A percentile compares a stretch with the other conserved stretches of the same genome.
These are phyloP conservation scores for Phytophthora boehmeriae DNA, from an alignment of 352 stramenopile species.

Conservation along the genomic window DNA sequence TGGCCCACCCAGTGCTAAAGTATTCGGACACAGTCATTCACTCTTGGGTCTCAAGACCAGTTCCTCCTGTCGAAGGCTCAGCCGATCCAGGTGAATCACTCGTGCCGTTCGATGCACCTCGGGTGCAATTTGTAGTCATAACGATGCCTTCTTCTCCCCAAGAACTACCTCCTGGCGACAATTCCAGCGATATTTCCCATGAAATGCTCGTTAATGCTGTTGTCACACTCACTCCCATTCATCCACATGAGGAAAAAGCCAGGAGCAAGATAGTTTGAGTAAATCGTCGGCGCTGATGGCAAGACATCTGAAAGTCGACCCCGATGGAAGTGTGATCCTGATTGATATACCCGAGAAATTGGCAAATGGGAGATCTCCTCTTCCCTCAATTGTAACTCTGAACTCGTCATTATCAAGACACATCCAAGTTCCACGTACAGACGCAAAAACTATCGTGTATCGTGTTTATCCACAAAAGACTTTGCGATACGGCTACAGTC, in stretches of 20 bases:
- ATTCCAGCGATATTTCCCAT: conserved; percentile 14
- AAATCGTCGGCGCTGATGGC: conserved; percentile 26
- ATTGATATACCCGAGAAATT: conserved; percentile 40
- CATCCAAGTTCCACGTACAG: conserved; percentile 27
- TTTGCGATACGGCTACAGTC: conserved; percentile 59
- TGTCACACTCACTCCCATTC: conserved; percentile 47
- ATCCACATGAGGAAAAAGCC: conserved; percentile 10
- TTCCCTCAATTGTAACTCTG: conserved; percentile 41
- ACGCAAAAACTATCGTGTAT: conserved; percentile 38
- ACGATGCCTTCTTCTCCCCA: conserved; percentile 14
- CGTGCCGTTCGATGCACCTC: conserved; percentile 47
- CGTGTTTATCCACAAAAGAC: conserved; percentile 50
- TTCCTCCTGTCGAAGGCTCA: conserved; percentile 14
- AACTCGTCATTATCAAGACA: conserved; percentile 41
- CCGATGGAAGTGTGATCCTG: conserved; percentile 51
- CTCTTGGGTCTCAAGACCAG: conserved; percentile 29
- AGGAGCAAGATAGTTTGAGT: conserved; percentile 14
- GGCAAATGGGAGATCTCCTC: neutral
- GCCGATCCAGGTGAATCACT: conserved; percentile 1
- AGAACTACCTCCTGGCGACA: conserved; percentile 31
- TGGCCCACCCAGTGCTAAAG: conserved; percentile 47
- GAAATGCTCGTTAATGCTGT: conserved; percentile 30
- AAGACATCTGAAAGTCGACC: conserved; percentile 42
- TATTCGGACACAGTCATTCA: conserved; percentile 27
- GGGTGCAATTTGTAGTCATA: conserved; percentile 47